Base-by-base conservation (phyloP, 495 filamentous ascomycete species). In the Trichoderma virens region DNA sequence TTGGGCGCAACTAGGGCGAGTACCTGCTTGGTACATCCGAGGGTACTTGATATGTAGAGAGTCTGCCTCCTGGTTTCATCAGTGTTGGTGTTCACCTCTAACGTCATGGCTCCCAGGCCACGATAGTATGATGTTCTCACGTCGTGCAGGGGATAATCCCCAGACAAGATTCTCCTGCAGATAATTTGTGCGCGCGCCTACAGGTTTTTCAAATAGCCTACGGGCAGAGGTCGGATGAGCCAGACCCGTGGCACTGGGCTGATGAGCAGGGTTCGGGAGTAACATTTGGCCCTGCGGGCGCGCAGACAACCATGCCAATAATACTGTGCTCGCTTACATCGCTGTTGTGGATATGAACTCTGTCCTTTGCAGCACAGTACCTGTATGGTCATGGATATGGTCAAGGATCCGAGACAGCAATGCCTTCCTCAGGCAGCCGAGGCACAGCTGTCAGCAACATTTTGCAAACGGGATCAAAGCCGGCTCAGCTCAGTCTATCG, bases 281-380 rank as follows among this genome's bases (percentile, higher is more conserved):
- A 9, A 16, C 30, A 30, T n/a, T 56, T 14, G 23, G 51, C 11
- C 8, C 47, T 56, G 51, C 23, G 25, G 51, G 51, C 51, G 51
- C 51, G 51, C 51, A 56, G 51, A 56, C 51, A 8, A 28, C 41
- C 51, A 28, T 56, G 51, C 51, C n/a, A n/a, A 51, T 51, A 20
- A 41, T 41, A 20, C 20, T 25, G 18, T 56, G 4, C 43, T 47
- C 20, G 25, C 51, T 31, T 56, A 56, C 6, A n/a, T 47, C 20
- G 43, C 20, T 8, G 43, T 35, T n/a, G n/a, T 47, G 43, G 43
- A 25, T 23, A 25, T 23, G 43, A 23, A 47, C 20, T 7, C 20
- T 25, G 6, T 47, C n/a, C 4, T 47, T 9, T 47, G 2, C 0
- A 20, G n/a, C 8, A n/a, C 18, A 9, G 23, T 47, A 35, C 34